phyloP scores from a whole-genome alignment of 768 basidiomycete genomes.

The Sistotremastrum niveocremeum region DNA sequence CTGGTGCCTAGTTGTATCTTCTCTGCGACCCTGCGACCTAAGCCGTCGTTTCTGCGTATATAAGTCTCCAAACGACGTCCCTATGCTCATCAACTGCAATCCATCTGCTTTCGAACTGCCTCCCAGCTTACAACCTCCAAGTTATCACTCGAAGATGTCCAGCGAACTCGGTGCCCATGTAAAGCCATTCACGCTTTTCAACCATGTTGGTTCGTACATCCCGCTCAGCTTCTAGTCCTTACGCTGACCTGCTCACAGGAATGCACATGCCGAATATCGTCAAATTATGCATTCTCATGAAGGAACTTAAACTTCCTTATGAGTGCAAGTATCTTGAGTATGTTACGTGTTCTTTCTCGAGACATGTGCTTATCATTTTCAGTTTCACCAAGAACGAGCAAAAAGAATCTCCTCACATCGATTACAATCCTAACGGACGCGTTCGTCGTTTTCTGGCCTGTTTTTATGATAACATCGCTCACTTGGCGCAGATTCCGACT shows the following conservation, averaged over 20 bases:
- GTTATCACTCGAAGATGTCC: too few species aligned
- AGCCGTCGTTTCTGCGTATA: too few species aligned
- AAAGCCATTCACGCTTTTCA: constrained; percentile 18
- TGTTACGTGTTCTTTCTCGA: background rate
- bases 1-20: too few species aligned
- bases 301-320: constrained; percentile 1
- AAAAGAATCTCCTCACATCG: constrained; percentile 11
- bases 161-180: constrained; percentile 9
- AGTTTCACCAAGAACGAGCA: constrained; percentile 16
- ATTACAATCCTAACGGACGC: constrained; percentile 16
- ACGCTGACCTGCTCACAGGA: background rate
- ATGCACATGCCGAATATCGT: background rate
- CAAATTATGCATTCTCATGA: background rate
- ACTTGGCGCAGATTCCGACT: constrained; percentile 12
- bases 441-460: constrained; percentile 5
- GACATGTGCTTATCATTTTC: background rate
- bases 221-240: too few species aligned
- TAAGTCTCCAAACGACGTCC: too few species aligned
- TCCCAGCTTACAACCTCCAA: too few species aligned
- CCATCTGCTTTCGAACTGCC: too few species aligned
- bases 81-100: too few species aligned
- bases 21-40: too few species aligned
- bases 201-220: constrained; percentile 1
- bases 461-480: too few species aligned
- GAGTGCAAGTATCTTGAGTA: constrained; percentile 14